phyloP scores from a whole-genome alignment of 1,284 basidiomycete species.

The Mycosarcoma mackinlayi region DNA sequence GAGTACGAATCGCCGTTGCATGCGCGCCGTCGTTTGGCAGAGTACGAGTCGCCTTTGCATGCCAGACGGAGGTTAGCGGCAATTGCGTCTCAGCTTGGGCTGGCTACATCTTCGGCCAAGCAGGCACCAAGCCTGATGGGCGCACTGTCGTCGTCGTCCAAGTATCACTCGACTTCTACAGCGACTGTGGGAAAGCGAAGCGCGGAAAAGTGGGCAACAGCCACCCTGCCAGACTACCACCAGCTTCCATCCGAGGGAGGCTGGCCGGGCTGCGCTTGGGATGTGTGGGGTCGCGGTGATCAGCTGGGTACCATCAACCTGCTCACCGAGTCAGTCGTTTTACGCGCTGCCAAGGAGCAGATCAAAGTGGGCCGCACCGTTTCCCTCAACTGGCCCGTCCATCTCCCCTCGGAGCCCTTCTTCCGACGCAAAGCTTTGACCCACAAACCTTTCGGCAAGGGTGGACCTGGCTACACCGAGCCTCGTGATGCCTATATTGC shows the following conservation, averaged over 20 bases:
- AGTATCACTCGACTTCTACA: neutral
- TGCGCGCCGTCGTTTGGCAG: slow-evolving; percentile 22
- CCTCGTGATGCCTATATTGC: slow-evolving; percentile 34
- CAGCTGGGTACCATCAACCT: slow-evolving; percentile 79
- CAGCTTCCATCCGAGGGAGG: slow-evolving; percentile 56
- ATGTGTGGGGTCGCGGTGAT: slow-evolving; percentile 78
- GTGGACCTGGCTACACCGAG: slow-evolving; percentile 28
- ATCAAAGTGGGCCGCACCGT: slow-evolving; percentile 69
- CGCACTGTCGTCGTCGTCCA: slow-evolving; percentile 15
- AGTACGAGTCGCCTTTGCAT: slow-evolving; percentile 45
- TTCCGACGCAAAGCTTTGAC: slow-evolving; percentile 46
- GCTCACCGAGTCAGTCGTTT: slow-evolving; percentile 76
- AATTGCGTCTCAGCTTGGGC: slow-evolving; percentile 51
- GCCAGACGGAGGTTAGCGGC: slow-evolving; percentile 44
- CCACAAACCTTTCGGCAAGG: slow-evolving; percentile 48
- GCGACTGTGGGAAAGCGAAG: neutral
- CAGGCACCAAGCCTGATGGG: slow-evolving; percentile 25
- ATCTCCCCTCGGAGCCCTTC: slow-evolving; percentile 56
- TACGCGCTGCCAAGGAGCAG: slow-evolving; percentile 75
- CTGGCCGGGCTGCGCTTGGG: slow-evolving; percentile 73
- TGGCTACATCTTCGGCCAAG: slow-evolving; percentile 41
- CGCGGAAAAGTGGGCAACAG: slow-evolving; percentile 42
- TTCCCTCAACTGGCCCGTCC: slow-evolving; percentile 59
- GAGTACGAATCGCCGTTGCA: slow-evolving; percentile 43
- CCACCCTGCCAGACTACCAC: slow-evolving; percentile 41